Evolutionary conservation across 345 rosid genomes (phyloP).

Genomic region (Schrenkiella parvula): DNA sequence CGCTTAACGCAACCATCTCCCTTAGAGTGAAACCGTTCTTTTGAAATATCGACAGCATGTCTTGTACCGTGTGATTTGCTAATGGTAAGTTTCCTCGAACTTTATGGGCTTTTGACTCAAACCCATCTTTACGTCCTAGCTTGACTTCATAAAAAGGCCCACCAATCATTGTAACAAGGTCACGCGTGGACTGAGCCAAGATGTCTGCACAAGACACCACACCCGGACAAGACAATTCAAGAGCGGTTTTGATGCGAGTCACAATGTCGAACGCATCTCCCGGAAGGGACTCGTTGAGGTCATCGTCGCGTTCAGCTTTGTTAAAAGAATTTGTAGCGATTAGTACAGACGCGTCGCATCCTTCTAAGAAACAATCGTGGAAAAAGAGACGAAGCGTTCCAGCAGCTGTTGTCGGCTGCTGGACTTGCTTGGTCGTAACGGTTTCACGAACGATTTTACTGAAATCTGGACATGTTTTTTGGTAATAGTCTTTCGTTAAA

Average conservation of each 20-base stretch:
- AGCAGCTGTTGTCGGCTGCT: constrained; percentile 45
- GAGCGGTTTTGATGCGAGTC: constrained; percentile 39
- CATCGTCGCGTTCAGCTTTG: constrained; percentile 48
- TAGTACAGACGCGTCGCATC: constrained; percentile 58
- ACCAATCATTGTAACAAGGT: constrained; percentile 52
- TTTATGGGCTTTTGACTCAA: constrained; percentile 34
- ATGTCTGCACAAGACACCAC: constrained; percentile 61
- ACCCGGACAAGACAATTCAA: constrained; percentile 52
- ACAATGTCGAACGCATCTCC: constrained; percentile 52
- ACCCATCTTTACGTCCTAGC: constrained; percentile 54
- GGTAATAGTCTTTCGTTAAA: constrained; percentile 38
- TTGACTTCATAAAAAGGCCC: constrained; percentile 47
- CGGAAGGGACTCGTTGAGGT: constrained; percentile 41
- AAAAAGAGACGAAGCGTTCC: constrained; percentile 50
- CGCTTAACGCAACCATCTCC: constrained; percentile 51
- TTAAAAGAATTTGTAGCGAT: constrained; percentile 44
- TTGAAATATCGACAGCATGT: constrained; percentile 30
- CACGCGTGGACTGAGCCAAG: constrained; percentile 47
- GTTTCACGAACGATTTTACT: constrained; percentile 39
- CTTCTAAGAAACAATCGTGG: constrained; percentile 59
- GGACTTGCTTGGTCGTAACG: constrained; percentile 32
- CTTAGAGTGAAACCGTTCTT: constrained; percentile 34
- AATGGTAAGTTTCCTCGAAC: constrained; percentile 37
- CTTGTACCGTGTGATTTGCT: constrained; percentile 33
- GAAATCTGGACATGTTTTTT: constrained; percentile 48